phyloP scores from a whole-genome alignment of 257 asterid species.

The Leptodermis oblonga region DNA sequence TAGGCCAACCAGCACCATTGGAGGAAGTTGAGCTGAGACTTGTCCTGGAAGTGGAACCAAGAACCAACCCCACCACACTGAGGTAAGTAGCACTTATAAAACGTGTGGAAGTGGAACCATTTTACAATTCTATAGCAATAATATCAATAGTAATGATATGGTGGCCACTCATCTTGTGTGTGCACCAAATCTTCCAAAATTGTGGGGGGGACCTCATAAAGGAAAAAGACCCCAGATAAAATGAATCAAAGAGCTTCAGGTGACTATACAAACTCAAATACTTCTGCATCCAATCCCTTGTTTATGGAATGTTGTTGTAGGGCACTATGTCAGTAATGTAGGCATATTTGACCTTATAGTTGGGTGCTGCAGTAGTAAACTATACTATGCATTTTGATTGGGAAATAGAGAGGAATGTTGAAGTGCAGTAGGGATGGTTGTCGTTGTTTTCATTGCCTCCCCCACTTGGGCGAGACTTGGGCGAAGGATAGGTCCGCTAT shows the following conservation, averaged over 20 bases:
- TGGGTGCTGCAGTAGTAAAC: background rate
- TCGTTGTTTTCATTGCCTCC: constrained; percentile 23
- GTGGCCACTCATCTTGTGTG: constrained; percentile 12
- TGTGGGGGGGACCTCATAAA: constrained; percentile 4
- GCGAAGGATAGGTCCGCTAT: constrained; percentile 5
- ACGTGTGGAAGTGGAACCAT: background rate
- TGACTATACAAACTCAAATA: too few species aligned
- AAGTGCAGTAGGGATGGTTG: background rate
- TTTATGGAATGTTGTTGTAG: background rate
- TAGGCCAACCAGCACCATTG: too few species aligned
- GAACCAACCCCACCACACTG: background rate
- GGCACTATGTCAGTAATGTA: background rate
- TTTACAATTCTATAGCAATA: background rate
- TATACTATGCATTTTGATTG: background rate
- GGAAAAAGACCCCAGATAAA: background rate
- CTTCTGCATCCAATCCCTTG: too few species aligned
- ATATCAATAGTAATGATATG: background rate
- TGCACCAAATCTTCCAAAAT: constrained; percentile 12
- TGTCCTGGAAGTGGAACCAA: too few species aligned
- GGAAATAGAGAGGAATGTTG: too few species aligned
- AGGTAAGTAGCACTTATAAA: background rate
- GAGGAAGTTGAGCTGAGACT: too few species aligned
- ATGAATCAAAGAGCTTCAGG: too few species aligned
- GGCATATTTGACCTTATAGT: background rate
- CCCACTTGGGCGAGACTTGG: constrained; percentile 23